Conservation (phyloP, 305 asterid genomes). For the Solanum hybrid region DNA sequence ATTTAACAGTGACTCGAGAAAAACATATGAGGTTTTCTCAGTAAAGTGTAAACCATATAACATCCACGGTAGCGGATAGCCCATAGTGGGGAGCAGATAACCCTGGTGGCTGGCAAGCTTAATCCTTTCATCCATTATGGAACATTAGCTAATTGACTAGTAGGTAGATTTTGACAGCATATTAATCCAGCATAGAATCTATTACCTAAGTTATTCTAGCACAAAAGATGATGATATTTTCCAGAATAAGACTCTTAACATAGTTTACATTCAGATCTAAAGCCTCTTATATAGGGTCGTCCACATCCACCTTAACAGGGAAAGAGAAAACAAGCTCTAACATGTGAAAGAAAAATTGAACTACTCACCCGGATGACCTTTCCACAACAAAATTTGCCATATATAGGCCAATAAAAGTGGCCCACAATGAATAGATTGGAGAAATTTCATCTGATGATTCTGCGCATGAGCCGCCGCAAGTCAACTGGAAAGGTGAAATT, state of each 20-base stretch:
- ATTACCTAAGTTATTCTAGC: not conserved
- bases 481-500: constrained; percentile 43
- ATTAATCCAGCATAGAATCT: not conserved
- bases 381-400: constrained; percentile 97
- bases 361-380: constrained; percentile 91
- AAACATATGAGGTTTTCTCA: not conserved
- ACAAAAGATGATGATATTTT: not conserved
- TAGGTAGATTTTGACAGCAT: not conserved
- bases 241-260: not conserved
- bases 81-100: not conserved
- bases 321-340: not conserved
- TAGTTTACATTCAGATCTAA: not conserved
- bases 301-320: not conserved
- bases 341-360: not conserved
- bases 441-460: constrained; percentile 91
- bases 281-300: not conserved
- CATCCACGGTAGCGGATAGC: not conserved
- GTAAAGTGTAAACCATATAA: not conserved
- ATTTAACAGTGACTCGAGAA: not conserved
- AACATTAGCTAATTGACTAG: not conserved
- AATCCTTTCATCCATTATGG: not conserved
- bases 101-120: not conserved
- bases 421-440: constrained; percentile 96
- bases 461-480: constrained; percentile 72
- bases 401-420: constrained; percentile 96